phyloP scores from a whole-genome alignment of 2,329 filamentous ascomycete genomes.

The Aspergillus bombycis region DNA sequence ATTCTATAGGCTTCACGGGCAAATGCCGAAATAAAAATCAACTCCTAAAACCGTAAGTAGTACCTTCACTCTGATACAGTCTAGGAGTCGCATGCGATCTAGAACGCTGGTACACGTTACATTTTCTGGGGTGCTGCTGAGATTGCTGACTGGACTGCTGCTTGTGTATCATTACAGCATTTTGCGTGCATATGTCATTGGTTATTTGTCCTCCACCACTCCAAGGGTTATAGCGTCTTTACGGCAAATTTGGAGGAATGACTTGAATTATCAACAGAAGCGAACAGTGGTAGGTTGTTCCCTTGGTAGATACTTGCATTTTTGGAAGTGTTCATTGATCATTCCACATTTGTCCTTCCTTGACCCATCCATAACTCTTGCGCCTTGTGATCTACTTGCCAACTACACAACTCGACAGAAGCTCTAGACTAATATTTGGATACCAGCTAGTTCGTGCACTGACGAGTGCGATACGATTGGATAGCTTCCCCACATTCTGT shows the following conservation, averaged over 20 bases:
- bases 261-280: constrained; percentile 37
- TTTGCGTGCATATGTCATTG: constrained; percentile 52
- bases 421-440: not conserved
- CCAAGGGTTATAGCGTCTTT: constrained; percentile 49
- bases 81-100: not conserved
- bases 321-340: constrained; percentile 8
- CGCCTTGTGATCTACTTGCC: not conserved
- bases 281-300: constrained; percentile 38
- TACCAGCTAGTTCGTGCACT: constrained; percentile 44
- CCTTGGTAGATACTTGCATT: not conserved
- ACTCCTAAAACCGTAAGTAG: constrained; percentile 40
- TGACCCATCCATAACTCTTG: too few relatives aligned
- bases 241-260: constrained; percentile 36
- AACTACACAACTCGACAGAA: not conserved
- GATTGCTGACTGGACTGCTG: constrained; percentile 2
- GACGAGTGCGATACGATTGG: constrained; percentile 43
- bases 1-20: constrained; percentile 26
- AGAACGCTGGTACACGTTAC: constrained; percentile 3
- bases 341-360: not conserved
- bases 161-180: constrained; percentile 29
- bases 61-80: constrained; percentile 9
- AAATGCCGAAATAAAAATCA: constrained; percentile 27
- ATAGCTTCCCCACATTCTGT: constrained; percentile 58
- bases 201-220: constrained; percentile 51
- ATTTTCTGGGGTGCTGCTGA: constrained; percentile 5